These are phyloP conservation scores for Ophiostoma angusticollis DNA, from an alignment of 2,329 filamentous ascomycete genomes.

Conservation along the genomic window DNA sequence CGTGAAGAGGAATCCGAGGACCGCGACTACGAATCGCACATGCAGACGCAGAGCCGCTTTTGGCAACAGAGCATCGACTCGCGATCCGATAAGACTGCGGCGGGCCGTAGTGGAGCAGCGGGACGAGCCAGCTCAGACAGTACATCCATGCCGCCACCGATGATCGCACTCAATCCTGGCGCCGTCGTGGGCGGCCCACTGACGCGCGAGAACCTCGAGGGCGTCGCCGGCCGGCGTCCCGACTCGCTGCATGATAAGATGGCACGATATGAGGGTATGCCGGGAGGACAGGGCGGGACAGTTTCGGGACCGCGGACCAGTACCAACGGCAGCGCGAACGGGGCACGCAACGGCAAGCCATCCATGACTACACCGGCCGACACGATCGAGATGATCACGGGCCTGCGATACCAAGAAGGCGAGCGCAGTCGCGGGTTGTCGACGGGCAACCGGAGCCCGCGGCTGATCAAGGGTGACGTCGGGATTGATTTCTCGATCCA, in stretches of 20 bases:
- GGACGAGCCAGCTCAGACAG: not conserved
- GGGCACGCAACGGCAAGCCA: not conserved
- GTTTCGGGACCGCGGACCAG: not conserved
- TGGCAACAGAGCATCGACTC: constrained; percentile 9
- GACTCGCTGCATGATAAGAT: constrained; percentile 78
- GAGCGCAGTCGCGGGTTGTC: constrained; percentile 81
- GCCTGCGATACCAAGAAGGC: constrained; percentile 74
- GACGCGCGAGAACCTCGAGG: constrained; percentile 70
- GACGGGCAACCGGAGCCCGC: constrained; percentile 69
- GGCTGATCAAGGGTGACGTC: constrained; percentile 71
- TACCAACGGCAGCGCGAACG: not conserved
- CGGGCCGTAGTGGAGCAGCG: constrained; percentile 26
- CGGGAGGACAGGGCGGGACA: not conserved
- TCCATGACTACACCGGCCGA: constrained; percentile 54
- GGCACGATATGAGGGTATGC: constrained; percentile 58
- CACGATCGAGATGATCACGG: constrained; percentile 86
- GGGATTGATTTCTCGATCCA: constrained; percentile 76
- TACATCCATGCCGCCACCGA: constrained; percentile 7
- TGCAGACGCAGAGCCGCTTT: constrained; percentile 32
- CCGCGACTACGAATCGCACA: constrained; percentile 55
- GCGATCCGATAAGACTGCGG: constrained; percentile 37
- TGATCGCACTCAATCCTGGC: constrained; percentile 38
- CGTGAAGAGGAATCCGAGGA: constrained; percentile 68
- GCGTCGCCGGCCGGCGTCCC: constrained; percentile 50
- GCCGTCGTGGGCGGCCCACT: constrained; percentile 37